Conservation (phyloP, 2,329 filamentous ascomycete species). For the Chaetomiaceae sp. region DNA sequence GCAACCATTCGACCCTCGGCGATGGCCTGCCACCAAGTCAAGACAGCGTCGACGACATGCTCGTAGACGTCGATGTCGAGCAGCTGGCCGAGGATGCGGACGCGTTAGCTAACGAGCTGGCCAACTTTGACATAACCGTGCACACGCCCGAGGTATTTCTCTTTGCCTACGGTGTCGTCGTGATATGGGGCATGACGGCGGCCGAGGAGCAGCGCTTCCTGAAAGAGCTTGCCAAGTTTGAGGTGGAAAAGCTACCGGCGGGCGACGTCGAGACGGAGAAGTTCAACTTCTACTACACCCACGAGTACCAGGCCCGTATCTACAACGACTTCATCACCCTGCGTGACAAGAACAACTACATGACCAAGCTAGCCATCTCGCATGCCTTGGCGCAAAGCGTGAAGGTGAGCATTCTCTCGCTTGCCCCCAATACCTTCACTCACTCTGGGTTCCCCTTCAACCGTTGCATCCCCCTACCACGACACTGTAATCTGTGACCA, state of each 20-base stretch:
- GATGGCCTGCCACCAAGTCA: constrained; percentile 24
- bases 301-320: constrained; percentile 95
- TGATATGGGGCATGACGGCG: constrained; percentile 97
- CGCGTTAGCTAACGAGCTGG: constrained; percentile 36
- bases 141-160: constrained; percentile 93
- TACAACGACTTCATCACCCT: constrained; percentile 99
- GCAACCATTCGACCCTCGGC: constrained; percentile 17
- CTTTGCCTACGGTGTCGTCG: constrained; percentile 95
- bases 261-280: constrained; percentile 93
- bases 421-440: background rate
- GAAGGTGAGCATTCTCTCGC: constrained; percentile 51
- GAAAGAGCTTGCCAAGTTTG: constrained; percentile 91
- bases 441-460: background rate
- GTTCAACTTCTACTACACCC: constrained; percentile 99
- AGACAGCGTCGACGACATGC: constrained; percentile 28
- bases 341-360: constrained; percentile 90
- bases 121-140: constrained; percentile 79
- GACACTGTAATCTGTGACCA: too few species aligned
- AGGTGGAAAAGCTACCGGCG: constrained; percentile 77
- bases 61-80: too few species aligned
- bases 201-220: constrained; percentile 84
- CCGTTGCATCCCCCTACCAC: too few species aligned
- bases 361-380: constrained; percentile 95
- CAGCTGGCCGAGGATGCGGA: constrained; percentile 29
- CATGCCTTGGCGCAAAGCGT: constrained; percentile 94